Evolutionary conservation across 352 stramenopile genomes (phyloP), one percentile per base, ranked within the genome.

Genomic region (Globisporangium cystogenes): DNA sequence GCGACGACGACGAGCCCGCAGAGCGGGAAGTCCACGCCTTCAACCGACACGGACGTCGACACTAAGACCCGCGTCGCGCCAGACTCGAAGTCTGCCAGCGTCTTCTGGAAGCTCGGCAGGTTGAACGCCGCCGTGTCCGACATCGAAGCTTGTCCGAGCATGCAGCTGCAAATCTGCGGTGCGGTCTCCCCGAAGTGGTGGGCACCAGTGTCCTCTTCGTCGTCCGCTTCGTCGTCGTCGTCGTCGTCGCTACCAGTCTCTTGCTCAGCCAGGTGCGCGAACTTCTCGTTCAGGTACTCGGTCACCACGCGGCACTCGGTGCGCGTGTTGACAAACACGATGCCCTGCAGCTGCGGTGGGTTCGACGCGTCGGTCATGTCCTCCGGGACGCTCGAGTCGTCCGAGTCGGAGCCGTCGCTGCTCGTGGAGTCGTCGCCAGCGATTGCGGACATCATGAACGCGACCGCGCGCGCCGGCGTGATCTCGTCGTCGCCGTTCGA

Each of bases 301-400:
- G 67, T 80, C 49, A 95, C 41, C 3, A 93, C 75, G 46, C 82
- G 85, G 37, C 79, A 90, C 57, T 93, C 84, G 23, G 74, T 72
- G n/a, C 86, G 76, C 20, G 78, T 90, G 42, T 87, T 75, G 12
- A 95, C 85, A 50, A 95, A 95, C 40, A 96, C 62, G 31, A 96
- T 93, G 20, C 82, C 83, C 41, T 90, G 76, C n/a, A 86, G 55
- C 12, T 11, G 24, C n/a, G 47, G 26, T 35, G 41, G 24, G 11
- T 4, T 18, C 7, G 23, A 29, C 11, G 20, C 26, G 24, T 21
- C 23, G 5, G 4, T 39, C 0, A 11, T 23, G 15, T 14, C 16
- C 16, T 3, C 10, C 29, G 11, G 21, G 21, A 7, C 45, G 18
- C 58, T 50, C 4, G 21, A 35, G 31, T 36, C 31, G 7, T 48